Percentiles rank a stretch among this genome's conserved stretches.
These are phyloP conservation scores for Colletotrichum agaves DNA, from an alignment of 2,329 filamentous ascomycete genomes.

Conservation along the genomic window DNA sequence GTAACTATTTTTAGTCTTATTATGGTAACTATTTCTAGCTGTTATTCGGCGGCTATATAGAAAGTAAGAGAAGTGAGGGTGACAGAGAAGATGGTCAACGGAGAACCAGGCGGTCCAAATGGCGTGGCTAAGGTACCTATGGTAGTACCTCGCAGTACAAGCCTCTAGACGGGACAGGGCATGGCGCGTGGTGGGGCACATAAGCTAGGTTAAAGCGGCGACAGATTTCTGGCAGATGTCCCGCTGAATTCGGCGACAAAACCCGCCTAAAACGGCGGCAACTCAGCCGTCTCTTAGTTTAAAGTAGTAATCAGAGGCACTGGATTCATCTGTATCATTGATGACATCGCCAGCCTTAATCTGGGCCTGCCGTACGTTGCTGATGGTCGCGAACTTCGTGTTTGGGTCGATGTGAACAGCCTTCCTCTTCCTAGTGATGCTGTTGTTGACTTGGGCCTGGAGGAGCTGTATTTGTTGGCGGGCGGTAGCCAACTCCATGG, in stretches of 20 bases:
- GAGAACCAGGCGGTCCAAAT: not conserved
- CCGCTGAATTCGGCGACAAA: conserved; percentile 3
- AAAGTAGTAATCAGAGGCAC: not conserved
- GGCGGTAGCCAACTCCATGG: too few species aligned
- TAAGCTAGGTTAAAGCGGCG: not conserved
- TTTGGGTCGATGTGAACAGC: too few species aligned
- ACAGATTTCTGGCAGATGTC: conserved; percentile 1
- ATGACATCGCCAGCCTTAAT: too few species aligned
- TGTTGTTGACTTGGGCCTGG: too few species aligned
- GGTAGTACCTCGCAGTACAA: not conserved
- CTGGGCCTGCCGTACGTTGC: too few species aligned
- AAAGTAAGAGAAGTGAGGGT: not conserved
- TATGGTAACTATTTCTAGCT: too few species aligned
- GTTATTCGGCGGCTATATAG: too few species aligned
- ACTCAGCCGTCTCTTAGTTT: conserved; percentile 8
- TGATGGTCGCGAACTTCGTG: too few species aligned
- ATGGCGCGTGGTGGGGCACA: not conserved
- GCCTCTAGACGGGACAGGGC: not conserved
- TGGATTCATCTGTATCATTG: too few species aligned
- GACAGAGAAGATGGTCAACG: not conserved
- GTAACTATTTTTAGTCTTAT: too few species aligned
- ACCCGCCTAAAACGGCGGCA: conserved; percentile 1
- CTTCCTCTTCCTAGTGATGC: too few species aligned
- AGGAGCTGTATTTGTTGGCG: too few species aligned
- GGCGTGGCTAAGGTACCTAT: not conserved